Evolutionary conservation across 2,329 filamentous ascomycete species (phyloP).

Genomic region (Talaromyces sp.): DNA sequence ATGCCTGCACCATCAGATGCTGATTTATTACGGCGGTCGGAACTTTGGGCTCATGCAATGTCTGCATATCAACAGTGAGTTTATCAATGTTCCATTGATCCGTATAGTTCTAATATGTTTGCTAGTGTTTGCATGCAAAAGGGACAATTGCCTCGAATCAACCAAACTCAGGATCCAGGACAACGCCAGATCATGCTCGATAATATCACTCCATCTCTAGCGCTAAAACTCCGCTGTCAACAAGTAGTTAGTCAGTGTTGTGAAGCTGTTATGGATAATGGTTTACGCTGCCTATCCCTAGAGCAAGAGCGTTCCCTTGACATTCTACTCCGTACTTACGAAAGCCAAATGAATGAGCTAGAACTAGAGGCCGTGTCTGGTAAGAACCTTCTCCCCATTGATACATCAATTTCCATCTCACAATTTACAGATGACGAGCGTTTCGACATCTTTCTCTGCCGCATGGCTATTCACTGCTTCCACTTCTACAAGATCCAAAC

Average conservation of each 20-base stretch:
- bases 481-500: conserved; percentile 41
- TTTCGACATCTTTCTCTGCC: conserved; percentile 34
- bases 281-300: conserved; percentile 39
- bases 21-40: conserved; percentile 41
- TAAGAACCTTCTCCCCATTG: conserved; percentile 16
- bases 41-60: conserved; percentile 46
- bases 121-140: conserved; percentile 41
- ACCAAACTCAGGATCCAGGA: conserved; percentile 40
- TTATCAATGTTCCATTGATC: neutral
- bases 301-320: conserved; percentile 45
- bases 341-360: conserved; percentile 40
- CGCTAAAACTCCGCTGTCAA: conserved; percentile 42
- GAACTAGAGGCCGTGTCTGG: conserved; percentile 36
- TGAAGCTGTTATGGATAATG: conserved; percentile 40
- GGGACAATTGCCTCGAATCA: conserved; percentile 39
- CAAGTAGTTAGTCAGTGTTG: conserved; percentile 41
- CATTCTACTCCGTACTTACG: conserved; percentile 40
- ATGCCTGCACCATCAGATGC: conserved; percentile 33
- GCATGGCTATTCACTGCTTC: conserved; percentile 38
- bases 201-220: conserved; percentile 36
- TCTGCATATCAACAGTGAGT: conserved; percentile 44
- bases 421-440: conserved; percentile 32
- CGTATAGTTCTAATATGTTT: neutral
- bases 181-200: conserved; percentile 38
- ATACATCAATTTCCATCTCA: neutral